Conservation (phyloP, 163 green algal genomes). For the Coccomyxa subellipsoidea region DNA sequence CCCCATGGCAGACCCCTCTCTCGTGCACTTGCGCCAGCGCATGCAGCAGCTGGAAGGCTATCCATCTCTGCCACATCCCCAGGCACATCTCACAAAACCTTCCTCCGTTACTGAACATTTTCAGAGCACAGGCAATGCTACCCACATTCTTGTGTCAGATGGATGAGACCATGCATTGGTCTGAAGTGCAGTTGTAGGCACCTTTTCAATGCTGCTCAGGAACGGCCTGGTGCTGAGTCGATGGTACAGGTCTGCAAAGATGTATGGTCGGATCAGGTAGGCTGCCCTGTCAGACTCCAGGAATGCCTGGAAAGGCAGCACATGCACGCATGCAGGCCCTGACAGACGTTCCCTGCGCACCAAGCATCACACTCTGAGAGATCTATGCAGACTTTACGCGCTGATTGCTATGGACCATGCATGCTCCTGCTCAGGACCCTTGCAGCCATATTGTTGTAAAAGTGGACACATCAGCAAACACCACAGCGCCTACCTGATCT, state of each 20-base stretch:
- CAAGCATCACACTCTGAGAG: neutral
- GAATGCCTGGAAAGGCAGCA: constrained; percentile 74
- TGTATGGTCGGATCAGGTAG: constrained; percentile 91
- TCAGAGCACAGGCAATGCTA: too few species aligned
- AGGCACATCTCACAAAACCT: too few species aligned
- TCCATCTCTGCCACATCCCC: constrained; percentile 69
- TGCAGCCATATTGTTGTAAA: neutral
- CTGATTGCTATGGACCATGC: neutral
- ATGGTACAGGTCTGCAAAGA: constrained; percentile 84
- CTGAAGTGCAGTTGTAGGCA: constrained; percentile 9
- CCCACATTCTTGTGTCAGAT: neutral
- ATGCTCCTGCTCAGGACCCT: neutral
- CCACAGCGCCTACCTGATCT: constrained; percentile 51
- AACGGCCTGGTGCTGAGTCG: constrained; percentile 90
- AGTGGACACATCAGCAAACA: neutral
- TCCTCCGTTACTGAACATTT: too few species aligned
- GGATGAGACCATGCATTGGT: neutral
- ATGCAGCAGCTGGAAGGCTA: constrained; percentile 91
- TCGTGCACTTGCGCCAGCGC: constrained; percentile 75
- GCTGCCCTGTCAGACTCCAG: constrained; percentile 73
- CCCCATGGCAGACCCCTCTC: constrained; percentile 79
- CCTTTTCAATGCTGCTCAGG: constrained; percentile 84
- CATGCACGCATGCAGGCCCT: constrained; percentile 58
- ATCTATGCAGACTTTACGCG: constrained; percentile 23
- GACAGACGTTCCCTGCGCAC: constrained; percentile 37